Evolutionary conservation across 2,329 filamentous ascomycete species (phyloP).

Genomic region (Trichothecium roseum): DNA sequence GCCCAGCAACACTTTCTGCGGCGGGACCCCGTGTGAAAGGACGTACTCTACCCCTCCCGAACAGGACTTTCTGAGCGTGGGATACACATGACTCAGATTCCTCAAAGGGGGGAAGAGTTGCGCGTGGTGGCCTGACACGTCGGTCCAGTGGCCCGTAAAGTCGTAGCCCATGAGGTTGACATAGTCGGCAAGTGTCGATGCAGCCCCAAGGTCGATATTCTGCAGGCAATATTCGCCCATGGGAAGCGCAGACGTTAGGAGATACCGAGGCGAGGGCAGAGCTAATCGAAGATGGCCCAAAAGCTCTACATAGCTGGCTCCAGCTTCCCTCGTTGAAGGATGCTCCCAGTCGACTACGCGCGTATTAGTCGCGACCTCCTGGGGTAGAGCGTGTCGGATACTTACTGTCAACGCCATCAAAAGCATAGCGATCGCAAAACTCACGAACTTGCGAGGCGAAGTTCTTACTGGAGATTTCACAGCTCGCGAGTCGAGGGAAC

Average conservation of each 20-base stretch:
- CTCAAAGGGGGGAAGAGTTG: conserved; percentile 39
- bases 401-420: conserved; percentile 56
- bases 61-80: conserved; percentile 30
- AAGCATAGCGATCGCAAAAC: conserved; percentile 43
- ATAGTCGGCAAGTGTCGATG: conserved; percentile 44
- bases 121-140: conserved; percentile 52
- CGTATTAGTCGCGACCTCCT: conserved; percentile 1
- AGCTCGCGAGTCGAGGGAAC: conserved; percentile 46
- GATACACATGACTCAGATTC: conserved; percentile 12
- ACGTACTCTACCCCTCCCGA: conserved; percentile 47
- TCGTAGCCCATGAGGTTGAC: conserved; percentile 63
- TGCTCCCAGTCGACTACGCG: conserved; percentile 58
- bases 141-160: conserved; percentile 53
- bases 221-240: conserved; percentile 51
- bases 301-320: conserved; percentile 46
- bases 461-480: conserved; percentile 31
- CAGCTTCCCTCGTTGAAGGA: conserved; percentile 40
- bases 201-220: conserved; percentile 45
- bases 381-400: neutral
- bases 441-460: conserved; percentile 44
- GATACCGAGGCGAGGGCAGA: conserved; percentile 44
- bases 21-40: conserved; percentile 39
- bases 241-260: conserved; percentile 52
- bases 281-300: conserved; percentile 42
- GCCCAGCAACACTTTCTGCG: conserved; percentile 50